Evolutionary conservation across 2,329 filamentous ascomycete genomes (phyloP), one percentile per base, ranked within the genome.

Genomic region (Colletotrichum sp.): DNA sequence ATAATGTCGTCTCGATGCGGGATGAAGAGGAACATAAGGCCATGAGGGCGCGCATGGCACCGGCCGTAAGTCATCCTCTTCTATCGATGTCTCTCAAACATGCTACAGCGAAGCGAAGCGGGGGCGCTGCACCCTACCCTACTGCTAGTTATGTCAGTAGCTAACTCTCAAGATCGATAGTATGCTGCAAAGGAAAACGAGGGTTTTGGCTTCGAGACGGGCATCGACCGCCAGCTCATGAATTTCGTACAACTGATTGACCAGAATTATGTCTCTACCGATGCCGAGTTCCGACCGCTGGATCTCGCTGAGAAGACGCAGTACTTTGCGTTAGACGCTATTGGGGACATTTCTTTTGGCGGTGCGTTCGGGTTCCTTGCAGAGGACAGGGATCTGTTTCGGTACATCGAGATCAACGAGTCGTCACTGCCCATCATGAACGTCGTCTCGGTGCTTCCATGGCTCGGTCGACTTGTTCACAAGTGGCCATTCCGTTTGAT

Each of bases 291-390:
- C 28, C 79, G 79, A 1, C 84, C 83, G 0, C 83, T 91, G 72
- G 89, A 92, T 78, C 81, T 92, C 59, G 88, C 87, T 26, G 82
- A 84, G 52, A 89, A 89, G 76, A 86, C 87, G 4, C 88, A 89
- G 28, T 90, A 87, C 83, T 89, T 91, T 71, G 87, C 89, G 1
- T 82, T 91, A 1, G 90, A 92, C 72, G 88, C 89, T 3, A 89
- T 92, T 57, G 88, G 87, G 15, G 86, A 90, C 49, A 81, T 91
- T 26, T 88, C 88, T 0, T 87, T 91, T n/a, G 89, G 89, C 8
- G 80, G 85, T 15, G 79, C 89, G 0, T 91, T 91, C 76, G 89
- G 90, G 6, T 88, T 88, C 78, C 83, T 92, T 16, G 82, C 83
- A 26, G 83, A 86, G 8, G 88, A 92, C 75, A 80, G 84, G 21